phyloP scores from a whole-genome alignment of 495 filamentous ascomycete species.

The Penicillium pulvis region DNA sequence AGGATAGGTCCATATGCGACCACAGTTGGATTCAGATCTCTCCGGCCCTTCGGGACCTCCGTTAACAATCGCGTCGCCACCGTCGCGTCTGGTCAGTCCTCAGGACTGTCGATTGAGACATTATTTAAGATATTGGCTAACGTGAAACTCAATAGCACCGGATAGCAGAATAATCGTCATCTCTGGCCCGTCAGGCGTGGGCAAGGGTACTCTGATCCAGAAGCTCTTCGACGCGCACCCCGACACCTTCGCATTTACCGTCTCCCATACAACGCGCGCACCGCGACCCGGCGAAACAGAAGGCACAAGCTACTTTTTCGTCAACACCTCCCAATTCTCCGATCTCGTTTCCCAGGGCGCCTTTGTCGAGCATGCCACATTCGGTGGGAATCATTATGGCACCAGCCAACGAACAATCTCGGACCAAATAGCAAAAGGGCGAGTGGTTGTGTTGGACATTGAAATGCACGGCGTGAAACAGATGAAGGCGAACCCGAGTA shows the following conservation, averaged over 20 bases:
- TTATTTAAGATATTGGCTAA: not conserved
- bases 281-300: constrained; percentile 71
- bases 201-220: constrained; percentile 80
- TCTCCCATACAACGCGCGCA: constrained; percentile 68
- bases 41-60: not conserved
- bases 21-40: not conserved
- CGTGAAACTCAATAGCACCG: not conserved
- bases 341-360: constrained; percentile 61
- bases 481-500: constrained; percentile 60
- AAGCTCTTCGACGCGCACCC: constrained; percentile 65
- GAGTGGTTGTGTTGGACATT: constrained; percentile 59
- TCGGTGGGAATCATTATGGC: constrained; percentile 78
- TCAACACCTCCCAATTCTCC: constrained; percentile 62
- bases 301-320: constrained; percentile 77
- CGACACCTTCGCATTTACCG: constrained; percentile 70
- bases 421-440: constrained; percentile 63
- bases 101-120: not conserved
- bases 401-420: constrained; percentile 73
- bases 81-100: not conserved
- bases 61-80: not conserved
- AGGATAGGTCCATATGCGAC: not conserved
- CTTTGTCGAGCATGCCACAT: constrained; percentile 80
- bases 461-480: constrained; percentile 81
- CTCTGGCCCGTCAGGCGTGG: constrained; percentile 82
- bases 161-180: constrained; percentile 51